A percentile compares a stretch with the other conserved stretches of the same genome.
Conservation (phyloP, 2,329 filamentous ascomycete species). For the Beauveria pseudobassiana region DNA sequence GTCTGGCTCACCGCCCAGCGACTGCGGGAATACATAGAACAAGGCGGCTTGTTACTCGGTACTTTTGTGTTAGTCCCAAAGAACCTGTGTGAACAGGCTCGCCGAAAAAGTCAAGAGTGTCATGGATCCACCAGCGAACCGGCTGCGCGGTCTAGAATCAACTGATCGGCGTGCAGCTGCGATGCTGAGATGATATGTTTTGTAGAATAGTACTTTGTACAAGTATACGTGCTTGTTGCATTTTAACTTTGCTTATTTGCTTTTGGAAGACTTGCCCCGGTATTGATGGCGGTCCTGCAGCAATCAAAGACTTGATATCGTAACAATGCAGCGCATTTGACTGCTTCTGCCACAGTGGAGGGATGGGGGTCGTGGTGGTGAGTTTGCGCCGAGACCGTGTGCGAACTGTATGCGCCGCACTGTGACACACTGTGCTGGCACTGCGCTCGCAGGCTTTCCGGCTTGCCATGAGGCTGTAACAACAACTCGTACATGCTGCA, state of each 20-base stretch:
- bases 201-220: too few species aligned
- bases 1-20: not conserved
- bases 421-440: not conserved
- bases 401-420: conserved; percentile 8
- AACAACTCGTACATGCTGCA: too few species aligned
- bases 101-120: not conserved
- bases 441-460: not conserved
- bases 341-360: not conserved
- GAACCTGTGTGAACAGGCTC: not conserved
- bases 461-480: not conserved
- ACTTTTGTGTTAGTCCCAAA: too few species aligned
- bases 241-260: too few species aligned
- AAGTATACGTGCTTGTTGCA: too few species aligned
- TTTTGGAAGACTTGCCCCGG: too few species aligned
- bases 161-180: not conserved
- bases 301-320: too few species aligned
- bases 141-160: conserved; percentile 4
- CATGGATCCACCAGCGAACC: not conserved
- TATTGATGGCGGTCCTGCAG: too few species aligned
- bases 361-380: not conserved
- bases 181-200: not conserved
- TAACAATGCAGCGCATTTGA: too few species aligned
- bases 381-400: not conserved
- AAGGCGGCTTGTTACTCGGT: too few species aligned
- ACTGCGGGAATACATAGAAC: too few species aligned